Base-by-base conservation (phyloP, 441 rosid species). In the Pelargonium citronellum region DNA sequence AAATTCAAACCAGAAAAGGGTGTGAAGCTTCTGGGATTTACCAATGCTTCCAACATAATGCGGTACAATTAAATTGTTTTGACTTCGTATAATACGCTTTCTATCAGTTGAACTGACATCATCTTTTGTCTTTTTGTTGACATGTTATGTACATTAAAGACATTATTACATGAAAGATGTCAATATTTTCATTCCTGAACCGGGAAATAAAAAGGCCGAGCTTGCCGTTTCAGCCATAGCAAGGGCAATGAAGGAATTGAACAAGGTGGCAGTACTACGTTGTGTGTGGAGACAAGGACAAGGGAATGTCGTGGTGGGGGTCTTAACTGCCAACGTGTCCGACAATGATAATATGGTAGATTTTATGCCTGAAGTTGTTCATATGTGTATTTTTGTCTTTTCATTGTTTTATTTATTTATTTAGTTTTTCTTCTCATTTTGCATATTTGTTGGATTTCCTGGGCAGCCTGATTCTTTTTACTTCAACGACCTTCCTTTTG, bases 221-320 rank as follows among this genome's bases (percentile, higher is more conserved):
- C 67, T 87, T 51, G 93, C 95, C 15, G 83, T 86, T 82, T 95
- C 99, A 79, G 92, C 98, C 51, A 61, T 95, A 68, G 95, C 95
- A n/a, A 86, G 95, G 82, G 98, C 93, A 74, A 89, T 90, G 98
- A 88, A 82, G 79, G 86, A 87, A 84, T 75, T 80, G 84, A 85
- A 86, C 71, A 88, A 79, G 77, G 93, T 90, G 67, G 95, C 96
- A 66, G 87, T 95, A 74, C 67, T 89, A 73, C 96, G 98, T 13
- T 95, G 99, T 78, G 98, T 90, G 73, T 95, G 98, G 99, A 88
- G 93, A 82, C 89, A 89, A 67, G 95, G 95, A 67, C 95, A 83
- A 74, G 83, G 84, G 49, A 89, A 69, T 71, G 95, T 89, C 39
- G 90, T 85, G 71, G 76, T 92, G 75, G 99, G 98, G 49, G 85